Conservation (phyloP, 2,329 filamentous ascomycete species). For the Beauveria pseudobassiana region DNA sequence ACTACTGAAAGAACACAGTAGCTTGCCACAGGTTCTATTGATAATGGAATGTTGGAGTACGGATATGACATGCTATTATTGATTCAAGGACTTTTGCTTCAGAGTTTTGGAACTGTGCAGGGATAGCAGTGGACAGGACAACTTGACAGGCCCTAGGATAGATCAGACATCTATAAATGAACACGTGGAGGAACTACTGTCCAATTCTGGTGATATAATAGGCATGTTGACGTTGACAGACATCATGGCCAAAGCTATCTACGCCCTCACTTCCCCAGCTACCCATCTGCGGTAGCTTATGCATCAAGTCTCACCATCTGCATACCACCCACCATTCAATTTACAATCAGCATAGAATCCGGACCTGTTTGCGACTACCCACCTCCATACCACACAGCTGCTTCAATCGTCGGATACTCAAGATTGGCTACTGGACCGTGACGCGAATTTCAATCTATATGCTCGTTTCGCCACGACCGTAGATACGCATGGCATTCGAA, state of each 20-base stretch:
- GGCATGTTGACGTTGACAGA: not conserved
- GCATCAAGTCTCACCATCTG: no score
- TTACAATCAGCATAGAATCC: no score
- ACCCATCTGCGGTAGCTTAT: no score
- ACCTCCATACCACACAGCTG: no score
- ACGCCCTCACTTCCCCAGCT: not conserved
- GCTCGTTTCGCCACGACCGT: no score
- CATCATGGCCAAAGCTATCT: not conserved
- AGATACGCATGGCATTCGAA: no score
- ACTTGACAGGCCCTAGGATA: not conserved
- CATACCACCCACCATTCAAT: no score
- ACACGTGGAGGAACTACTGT: not conserved
- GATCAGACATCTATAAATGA: not conserved
- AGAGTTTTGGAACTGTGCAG: not conserved
- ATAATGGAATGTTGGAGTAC: not conserved
- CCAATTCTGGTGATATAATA: not conserved
- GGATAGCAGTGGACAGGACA: not conserved
- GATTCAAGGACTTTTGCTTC: not conserved
- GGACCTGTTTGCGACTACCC: no score
- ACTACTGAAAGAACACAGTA: not conserved
- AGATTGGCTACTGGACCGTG: no score
- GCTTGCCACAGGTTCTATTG: not conserved
- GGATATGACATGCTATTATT: not conserved
- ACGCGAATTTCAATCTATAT: no score
- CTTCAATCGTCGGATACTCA: no score